Conservation (phyloP, 1,139 yeast genomes). For the Arxiozyma telluris region DNA sequence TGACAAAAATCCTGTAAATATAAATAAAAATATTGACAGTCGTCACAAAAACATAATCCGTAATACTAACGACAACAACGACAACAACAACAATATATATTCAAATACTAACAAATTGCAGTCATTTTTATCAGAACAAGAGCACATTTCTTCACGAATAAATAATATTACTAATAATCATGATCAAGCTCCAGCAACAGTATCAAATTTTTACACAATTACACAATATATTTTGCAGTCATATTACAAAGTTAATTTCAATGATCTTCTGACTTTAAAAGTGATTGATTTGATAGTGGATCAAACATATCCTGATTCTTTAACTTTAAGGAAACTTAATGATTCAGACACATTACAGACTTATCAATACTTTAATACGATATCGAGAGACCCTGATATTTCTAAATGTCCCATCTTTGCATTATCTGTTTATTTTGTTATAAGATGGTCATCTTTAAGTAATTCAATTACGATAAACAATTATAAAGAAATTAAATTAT, state of each 20-base stretch:
- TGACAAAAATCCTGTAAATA: not conserved
- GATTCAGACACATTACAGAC: constrained; percentile 16
- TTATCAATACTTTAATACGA: constrained; percentile 29
- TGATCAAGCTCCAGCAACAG: constrained; percentile 13
- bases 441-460: constrained; percentile 24
- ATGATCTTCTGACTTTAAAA: constrained; percentile 13
- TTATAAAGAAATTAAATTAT: constrained; percentile 14
- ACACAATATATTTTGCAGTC: constrained; percentile 24
- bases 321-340: constrained; percentile 28
- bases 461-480: constrained; percentile 20
- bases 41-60: not conserved
- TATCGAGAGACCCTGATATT: constrained; percentile 26
- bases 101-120: constrained; percentile 9
- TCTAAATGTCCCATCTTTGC: constrained; percentile 30
- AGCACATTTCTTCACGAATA: constrained; percentile 12
- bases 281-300: constrained; percentile 29
- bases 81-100: not conserved
- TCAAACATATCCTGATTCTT: constrained; percentile 29
- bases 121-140: constrained; percentile 14
- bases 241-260: constrained; percentile 20
- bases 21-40: not conserved
- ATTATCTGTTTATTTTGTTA: constrained; percentile 25
- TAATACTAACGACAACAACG: not conserved
- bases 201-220: constrained; percentile 22
- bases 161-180: constrained; percentile 1